These are phyloP conservation scores for Diutina ranongensis DNA, from an alignment of 1,139 yeast genomes.

Conservation along the genomic window DNA sequence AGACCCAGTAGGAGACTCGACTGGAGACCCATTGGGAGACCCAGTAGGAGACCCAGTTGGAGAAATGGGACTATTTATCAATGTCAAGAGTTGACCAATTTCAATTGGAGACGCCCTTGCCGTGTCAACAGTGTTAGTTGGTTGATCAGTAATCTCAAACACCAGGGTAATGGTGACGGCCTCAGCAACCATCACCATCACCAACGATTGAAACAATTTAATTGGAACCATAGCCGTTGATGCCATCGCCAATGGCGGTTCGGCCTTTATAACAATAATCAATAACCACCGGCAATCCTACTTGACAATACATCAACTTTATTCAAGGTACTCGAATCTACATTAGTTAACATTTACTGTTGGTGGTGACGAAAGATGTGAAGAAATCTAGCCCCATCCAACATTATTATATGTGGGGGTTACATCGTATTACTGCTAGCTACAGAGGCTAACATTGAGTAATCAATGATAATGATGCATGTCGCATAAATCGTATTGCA, in stretches of 20 bases:
- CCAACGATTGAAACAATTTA: neutral
- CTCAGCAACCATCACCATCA: neutral
- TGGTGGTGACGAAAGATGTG: no score
- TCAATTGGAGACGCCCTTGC: neutral
- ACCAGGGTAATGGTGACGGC: neutral
- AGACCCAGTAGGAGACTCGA: neutral
- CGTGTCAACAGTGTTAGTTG: neutral
- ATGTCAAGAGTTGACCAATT: neutral
- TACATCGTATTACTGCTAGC: neutral
- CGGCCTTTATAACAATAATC: neutral
- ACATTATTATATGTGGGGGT: neutral
- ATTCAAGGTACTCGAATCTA: neutral
- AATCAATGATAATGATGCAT: neutral
- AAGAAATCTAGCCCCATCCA: no score
- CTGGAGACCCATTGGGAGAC: neutral
- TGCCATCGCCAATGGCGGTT: neutral
- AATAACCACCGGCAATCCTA: neutral
- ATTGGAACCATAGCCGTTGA: neutral
- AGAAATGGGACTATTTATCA: neutral
- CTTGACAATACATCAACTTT: neutral
- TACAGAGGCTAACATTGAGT: neutral
- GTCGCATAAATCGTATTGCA: neutral
- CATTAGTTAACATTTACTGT: neutral
- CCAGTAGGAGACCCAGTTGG: neutral
- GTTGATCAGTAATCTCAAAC: neutral